These are phyloP conservation scores for Solanum ossicruentum DNA, from an alignment of 257 asterid species.

Conservation along the genomic window DNA sequence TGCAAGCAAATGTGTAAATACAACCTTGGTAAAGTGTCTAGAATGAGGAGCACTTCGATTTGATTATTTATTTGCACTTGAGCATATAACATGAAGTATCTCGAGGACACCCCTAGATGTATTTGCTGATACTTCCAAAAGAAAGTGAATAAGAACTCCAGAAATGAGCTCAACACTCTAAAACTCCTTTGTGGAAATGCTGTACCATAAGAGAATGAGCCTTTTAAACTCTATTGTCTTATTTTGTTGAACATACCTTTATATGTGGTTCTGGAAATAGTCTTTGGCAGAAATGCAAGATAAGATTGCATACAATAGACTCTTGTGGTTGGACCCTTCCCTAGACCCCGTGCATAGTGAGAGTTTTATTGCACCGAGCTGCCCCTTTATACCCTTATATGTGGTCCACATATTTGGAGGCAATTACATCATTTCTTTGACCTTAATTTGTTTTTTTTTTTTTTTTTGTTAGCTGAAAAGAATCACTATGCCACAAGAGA, in stretches of 20 bases:
- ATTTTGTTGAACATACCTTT: background rate
- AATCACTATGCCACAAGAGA: slow-evolving; percentile 82
- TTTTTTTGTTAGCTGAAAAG: slow-evolving; percentile 66
- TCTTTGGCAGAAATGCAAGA: no score
- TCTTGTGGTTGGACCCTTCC: no score
- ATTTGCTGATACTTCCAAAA: background rate
- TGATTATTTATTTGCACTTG: background rate
- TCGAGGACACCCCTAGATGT: background rate
- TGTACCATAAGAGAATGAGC: background rate
- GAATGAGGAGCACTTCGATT: background rate
- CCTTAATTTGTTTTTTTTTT: background rate
- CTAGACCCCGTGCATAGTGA: no score
- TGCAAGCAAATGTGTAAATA: background rate
- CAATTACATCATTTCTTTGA: background rate
- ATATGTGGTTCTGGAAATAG: background rate
- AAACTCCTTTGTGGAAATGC: background rate
- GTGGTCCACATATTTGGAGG: background rate
- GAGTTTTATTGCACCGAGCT: no score
- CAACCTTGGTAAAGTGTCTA: background rate
- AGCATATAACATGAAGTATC: background rate
- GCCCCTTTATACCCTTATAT: background rate
- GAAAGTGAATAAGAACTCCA: background rate
- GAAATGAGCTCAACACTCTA: background rate
- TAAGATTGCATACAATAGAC: no score
- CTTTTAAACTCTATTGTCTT: background rate